Percentiles rank a stretch among this genome's conserved stretches.
Conservation (phyloP, 2,329 filamentous ascomycete species). For the Colletotrichum sp. region DNA sequence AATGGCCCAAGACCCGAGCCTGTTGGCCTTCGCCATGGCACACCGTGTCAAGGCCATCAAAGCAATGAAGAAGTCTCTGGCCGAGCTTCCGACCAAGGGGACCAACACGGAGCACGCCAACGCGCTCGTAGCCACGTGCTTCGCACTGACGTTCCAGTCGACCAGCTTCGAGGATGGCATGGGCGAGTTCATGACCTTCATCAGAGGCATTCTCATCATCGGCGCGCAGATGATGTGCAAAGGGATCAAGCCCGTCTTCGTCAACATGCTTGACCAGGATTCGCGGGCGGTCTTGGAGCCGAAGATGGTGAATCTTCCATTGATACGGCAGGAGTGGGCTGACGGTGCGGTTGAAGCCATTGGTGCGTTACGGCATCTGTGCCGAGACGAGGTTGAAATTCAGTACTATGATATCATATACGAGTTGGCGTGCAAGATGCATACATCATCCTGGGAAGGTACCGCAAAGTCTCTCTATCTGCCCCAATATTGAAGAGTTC, state of each 20-base stretch:
- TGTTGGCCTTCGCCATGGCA: constrained; percentile 62
- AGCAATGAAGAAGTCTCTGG: constrained; percentile 61
- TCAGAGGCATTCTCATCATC: constrained; percentile 61
- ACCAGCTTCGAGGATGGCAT: constrained; percentile 62
- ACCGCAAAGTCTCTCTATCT: not conserved
- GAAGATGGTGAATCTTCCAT: constrained; percentile 48
- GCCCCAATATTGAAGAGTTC: constrained; percentile 21
- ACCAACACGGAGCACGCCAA: constrained; percentile 59
- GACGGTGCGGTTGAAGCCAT: constrained; percentile 52
- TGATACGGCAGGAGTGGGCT: constrained; percentile 49
- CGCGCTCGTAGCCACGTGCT: constrained; percentile 63
- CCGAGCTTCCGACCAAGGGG: constrained; percentile 41
- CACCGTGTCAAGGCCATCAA: constrained; percentile 71
- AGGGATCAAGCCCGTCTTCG: constrained; percentile 55
- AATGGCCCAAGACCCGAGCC: constrained; percentile 51
- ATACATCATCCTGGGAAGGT: constrained; percentile 59
- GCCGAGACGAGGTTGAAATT: constrained; percentile 44
- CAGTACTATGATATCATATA: constrained; percentile 50
- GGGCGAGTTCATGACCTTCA: constrained; percentile 65
- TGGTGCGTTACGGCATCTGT: constrained; percentile 46
- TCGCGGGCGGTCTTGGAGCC: constrained; percentile 47
- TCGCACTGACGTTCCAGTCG: constrained; percentile 64
- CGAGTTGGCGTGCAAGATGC: constrained; percentile 55
- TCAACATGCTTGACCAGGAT: constrained; percentile 46
- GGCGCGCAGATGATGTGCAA: constrained; percentile 57